Conservation (phyloP, 192 early-diverging fungal species). For the Linnemannia exigua region DNA sequence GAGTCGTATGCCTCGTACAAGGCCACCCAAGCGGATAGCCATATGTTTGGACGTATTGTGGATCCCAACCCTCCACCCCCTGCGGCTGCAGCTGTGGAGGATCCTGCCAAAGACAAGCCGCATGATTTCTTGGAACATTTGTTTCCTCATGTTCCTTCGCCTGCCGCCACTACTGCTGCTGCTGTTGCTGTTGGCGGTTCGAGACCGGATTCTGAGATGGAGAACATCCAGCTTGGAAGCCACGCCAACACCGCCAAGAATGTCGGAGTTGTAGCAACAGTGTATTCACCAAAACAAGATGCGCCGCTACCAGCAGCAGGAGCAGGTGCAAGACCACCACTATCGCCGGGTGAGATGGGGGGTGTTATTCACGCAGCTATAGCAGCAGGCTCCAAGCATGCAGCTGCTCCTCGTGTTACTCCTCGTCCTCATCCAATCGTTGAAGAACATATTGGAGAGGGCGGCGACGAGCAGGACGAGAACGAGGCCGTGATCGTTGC, state of each 20-base stretch:
- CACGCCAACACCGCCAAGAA: neutral
- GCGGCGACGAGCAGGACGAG: constrained; percentile 16
- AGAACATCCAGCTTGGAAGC: neutral
- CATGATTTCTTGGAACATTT: constrained; percentile 52
- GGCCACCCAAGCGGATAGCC: neutral
- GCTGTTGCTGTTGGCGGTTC: neutral
- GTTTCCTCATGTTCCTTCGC: constrained; percentile 14
- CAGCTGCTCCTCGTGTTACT: too few species aligned
- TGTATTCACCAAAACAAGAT: neutral
- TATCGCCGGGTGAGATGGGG: neutral
- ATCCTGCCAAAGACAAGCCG: constrained; percentile 14
- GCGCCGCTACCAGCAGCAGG: neutral
- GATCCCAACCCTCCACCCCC: neutral
- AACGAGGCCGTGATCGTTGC: neutral
- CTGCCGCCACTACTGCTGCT: neutral
- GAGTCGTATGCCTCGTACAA: constrained; percentile 33
- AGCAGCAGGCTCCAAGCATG: neutral
- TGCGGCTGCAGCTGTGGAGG: neutral
- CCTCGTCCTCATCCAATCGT: too few species aligned
- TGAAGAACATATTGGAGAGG: constrained; percentile 22
- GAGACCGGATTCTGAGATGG: neutral
- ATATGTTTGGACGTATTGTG: constrained; percentile 21
- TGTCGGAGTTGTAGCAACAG: neutral
- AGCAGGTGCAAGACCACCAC: neutral
- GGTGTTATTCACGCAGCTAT: neutral